A percentile compares a stretch with the other conserved stretches of the same genome.
phyloP scores from a whole-genome alignment of 2,329 filamentous ascomycete genomes.

The Colletotrichum sp. region DNA sequence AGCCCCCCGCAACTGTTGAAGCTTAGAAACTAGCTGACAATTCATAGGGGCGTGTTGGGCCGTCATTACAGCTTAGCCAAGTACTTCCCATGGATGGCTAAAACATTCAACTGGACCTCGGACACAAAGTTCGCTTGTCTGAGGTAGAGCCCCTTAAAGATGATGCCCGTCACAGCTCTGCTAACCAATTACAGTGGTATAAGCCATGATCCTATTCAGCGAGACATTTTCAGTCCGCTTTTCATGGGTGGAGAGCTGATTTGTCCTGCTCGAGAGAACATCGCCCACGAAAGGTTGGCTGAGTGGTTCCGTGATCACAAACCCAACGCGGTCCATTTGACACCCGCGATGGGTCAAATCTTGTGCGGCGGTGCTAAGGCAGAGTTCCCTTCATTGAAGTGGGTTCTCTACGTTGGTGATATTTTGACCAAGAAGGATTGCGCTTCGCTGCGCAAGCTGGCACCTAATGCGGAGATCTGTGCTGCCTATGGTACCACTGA shows the following conservation, averaged over 20 bases:
- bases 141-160: background rate
- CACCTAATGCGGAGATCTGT: conserved; percentile 75
- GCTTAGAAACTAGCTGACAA: background rate
- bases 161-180: background rate
- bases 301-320: conserved; percentile 85
- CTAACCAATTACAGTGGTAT: background rate
- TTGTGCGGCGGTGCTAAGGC: conserved; percentile 81
- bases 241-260: conserved; percentile 84
- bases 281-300: conserved; percentile 82
- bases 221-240: conserved; percentile 87
- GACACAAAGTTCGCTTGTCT: background rate
- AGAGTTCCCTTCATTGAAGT: conserved; percentile 75
- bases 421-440: conserved; percentile 87
- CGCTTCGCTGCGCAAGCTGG: conserved; percentile 73
- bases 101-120: conserved; percentile 62
- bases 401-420: conserved; percentile 91
- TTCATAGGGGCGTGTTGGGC: conserved; percentile 72
- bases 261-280: conserved; percentile 81
- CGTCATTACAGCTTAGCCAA: conserved; percentile 85
- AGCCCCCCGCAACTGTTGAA: background rate
- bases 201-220: conserved; percentile 24
- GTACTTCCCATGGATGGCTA: conserved; percentile 96
- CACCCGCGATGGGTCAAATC: conserved; percentile 96
- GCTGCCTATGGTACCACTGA: conserved; percentile 93
- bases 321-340: conserved; percentile 85